Base-by-base conservation (phyloP, 352 stramenopile genomes). In the Pythium biforme region DNA sequence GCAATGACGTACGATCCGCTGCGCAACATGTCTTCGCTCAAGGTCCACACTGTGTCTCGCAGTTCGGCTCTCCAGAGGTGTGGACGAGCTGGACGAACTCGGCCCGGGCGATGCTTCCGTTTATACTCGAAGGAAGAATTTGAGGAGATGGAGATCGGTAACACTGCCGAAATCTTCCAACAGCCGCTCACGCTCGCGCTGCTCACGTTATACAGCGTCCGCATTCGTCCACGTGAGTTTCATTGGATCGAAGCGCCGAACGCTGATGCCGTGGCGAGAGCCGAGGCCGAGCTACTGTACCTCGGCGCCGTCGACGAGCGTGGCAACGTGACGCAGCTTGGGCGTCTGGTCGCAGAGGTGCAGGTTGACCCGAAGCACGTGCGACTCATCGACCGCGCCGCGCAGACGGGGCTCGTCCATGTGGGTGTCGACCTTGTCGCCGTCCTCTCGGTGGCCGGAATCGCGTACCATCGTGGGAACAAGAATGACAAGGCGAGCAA, bases 61-160 rank as follows among this genome's bases (percentile, higher is more conserved):
- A 75, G 64, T 25, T 84, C 74, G 1, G 79, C 74, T 12, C 79
- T 64, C 25, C 66, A 72, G 27, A 53, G 66, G 9, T 52, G 55
- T 11, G 66, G 66, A 3, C 66, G 66, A 10, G 66, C 95, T 4
- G 95, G 95, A 39, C 76, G 93, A 70, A 98, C 92, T 9, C 65
- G 88, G 54, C 92, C 93, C 1, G 95, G 95, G 45, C 97, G 97
- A 55, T 98, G 92, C 64, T 98, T 97, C 69, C 81, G 94, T 7
- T 74, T 72, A 11, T 72, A 69, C 51, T 58, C 59, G 7, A 27
- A 60, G 40, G 33, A 66, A 47, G 58, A 74, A 6, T 74, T 71
- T 49, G 59, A 74, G 2, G 60, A 69, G 26, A 73, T 73, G 66
- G 66, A 73, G 53, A 66, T 69, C 31, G 57, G 61, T 3, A 67